Base-by-base conservation (phyloP, 495 filamentous ascomycete genomes). In the Halenospora varia region DNA sequence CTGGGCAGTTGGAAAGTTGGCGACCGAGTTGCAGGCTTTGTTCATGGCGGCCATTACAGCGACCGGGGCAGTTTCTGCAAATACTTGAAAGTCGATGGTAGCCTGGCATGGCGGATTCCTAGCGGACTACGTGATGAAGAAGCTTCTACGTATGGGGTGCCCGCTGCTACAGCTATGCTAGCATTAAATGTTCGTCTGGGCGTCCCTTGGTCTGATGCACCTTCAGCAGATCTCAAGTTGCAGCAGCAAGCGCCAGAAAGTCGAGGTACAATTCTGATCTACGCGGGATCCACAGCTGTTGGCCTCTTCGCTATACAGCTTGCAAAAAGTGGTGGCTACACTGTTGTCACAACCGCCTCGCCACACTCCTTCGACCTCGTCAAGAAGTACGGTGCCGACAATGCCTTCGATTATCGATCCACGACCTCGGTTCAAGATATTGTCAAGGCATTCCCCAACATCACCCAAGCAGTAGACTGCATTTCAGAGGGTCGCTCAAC, bases 271-370 rank as follows among this genome's bases (percentile, higher is more conserved):
- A 35, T 88, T 0, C 63, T 87, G 1, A 66, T 87, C 49, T 88
- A 82, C 79, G 83, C 84, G n/a, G 85, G 82, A 19, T 72, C 78
- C 0, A 72, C 73, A 2, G 78, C 76, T 24, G 78, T 87, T 10
- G 85, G 85, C n/a, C 71, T 75, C 63, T 78, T 75, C 54, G 79
- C 78, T 0, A 83, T 86, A 47, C 86, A 88, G 61, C 74, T 88
- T n/a, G 29, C 49, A 4, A 20, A 78, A 71, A 26, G 18, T 10
- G 71, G 82, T 0, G 86, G 86, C 1, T 80, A 79, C 25, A 75
- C 77, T 10, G 84, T 88, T 3, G 67, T 86, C 45, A 71, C 77
- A 0, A 85, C 82, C 0, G 72, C 79, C 0, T 79, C 76, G 1
- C 66, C 69, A 1, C 73, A 73, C 56, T 87, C 87, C 64, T 75